Evolutionary conservation across 169 alveolate species (phyloP).

Genomic region (Miamiensis avidus): DNA sequence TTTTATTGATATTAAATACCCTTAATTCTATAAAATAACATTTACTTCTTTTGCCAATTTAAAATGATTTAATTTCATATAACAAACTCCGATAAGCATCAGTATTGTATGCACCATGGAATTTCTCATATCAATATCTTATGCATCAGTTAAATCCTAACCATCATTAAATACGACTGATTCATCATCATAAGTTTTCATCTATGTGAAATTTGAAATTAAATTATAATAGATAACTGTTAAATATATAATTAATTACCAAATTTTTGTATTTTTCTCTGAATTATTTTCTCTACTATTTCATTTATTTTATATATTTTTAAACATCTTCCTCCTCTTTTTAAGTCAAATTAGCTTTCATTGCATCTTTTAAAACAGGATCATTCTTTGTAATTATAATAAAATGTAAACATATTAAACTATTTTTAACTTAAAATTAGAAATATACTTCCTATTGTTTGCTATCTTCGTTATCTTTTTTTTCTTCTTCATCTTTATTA

Average conservation of each 20-base stretch:
- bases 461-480: slow-evolving; percentile 2
- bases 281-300: slow-evolving; percentile 41
- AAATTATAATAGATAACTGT: not conserved
- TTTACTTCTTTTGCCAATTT: slow-evolving; percentile 1
- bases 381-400: slow-evolving; percentile 13
- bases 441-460: slow-evolving; percentile 2
- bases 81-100: slow-evolving; percentile 14
- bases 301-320: slow-evolving; percentile 37
- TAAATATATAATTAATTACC: slow-evolving; percentile 6
- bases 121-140: slow-evolving; percentile 34
- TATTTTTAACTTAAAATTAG: no score
- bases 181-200: slow-evolving; percentile 25
- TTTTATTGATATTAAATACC: no score
- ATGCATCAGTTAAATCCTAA: slow-evolving; percentile 17
- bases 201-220: not conserved
- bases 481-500: slow-evolving; percentile 2
- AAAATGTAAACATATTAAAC: no score
- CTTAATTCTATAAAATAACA: no score
- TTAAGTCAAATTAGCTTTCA: slow-evolving; percentile 8
- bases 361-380: slow-evolving; percentile 11
- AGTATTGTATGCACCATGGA: slow-evolving; percentile 9
- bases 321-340: slow-evolving; percentile 31
- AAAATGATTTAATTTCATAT: slow-evolving; percentile 11
- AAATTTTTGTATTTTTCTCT: slow-evolving; percentile 40
- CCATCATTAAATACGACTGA: slow-evolving; percentile 17